Evolutionary conservation across 208 protist genomes (phyloP), one percentile per base, ranked within the genome.

Genomic region (Trypanosoma boissoni): DNA sequence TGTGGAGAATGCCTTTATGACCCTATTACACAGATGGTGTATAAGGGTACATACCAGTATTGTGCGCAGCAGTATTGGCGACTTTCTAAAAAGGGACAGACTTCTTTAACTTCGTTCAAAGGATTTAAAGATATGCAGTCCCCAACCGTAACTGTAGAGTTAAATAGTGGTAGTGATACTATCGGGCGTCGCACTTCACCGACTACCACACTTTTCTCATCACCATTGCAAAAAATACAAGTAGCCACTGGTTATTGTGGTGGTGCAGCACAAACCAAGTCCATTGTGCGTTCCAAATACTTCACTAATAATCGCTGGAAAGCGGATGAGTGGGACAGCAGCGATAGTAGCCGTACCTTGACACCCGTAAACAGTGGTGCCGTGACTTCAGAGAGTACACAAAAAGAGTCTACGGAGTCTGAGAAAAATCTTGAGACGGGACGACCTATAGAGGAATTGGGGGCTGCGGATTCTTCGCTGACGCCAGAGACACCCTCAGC

Each of bases 1-100:
- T 94, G 87, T 32, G 78, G 60, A 42, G 75, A 82, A 48, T 84
- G 76, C 54, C 31, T 81, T 6, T 77, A 73, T 41, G 81, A 94
- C 56, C 87, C 87, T 0, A 54, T 46, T 39, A 88, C 87, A 41
- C 68, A 69, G 26, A 55, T 64, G 24, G 70, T 83, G 1, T 91
- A 91, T 55, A 18, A 42, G 16, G 81, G 81, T 8, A 45, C 10
- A 23, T 86, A 84, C 49, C 68, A 72, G 31, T 46, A 68, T 28
- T 82, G 75, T 31, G 50, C 88, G 10, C 46, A 70, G n/a, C 42
- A 63, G 36, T 94, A 91, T 69, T 58, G 82, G 68, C 60, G 62
- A 54, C 68, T 73, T 2, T 70, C 67, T 0, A 58, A 76, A 24
- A 43, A 65, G 3, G 87, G 83, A 1, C 87, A 91, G 72, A 58